phyloP scores from a whole-genome alignment of 306 rosid species.

The Glycine latifolia region DNA sequence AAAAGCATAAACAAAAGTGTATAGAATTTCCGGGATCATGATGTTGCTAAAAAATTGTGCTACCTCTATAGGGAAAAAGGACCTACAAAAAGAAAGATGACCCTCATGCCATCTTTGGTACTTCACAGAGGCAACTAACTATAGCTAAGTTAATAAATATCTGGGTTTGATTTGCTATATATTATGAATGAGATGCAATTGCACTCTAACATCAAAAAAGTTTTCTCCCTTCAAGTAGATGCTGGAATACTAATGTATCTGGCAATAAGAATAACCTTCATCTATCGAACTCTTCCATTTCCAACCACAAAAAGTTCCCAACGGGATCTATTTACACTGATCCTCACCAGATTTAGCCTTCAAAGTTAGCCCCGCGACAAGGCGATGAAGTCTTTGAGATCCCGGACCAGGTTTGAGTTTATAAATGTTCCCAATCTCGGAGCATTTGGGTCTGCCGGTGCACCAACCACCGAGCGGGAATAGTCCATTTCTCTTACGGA shows the following conservation, averaged over 20 bases:
- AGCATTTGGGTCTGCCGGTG: slow-evolving; percentile 72
- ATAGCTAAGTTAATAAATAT: slow-evolving; percentile 27
- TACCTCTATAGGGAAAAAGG: slow-evolving; percentile 37
- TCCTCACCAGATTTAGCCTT: slow-evolving; percentile 59
- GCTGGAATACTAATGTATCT: slow-evolving; percentile 31
- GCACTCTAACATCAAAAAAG: slow-evolving; percentile 30
- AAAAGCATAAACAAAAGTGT: not conserved
- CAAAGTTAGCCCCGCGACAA: slow-evolving; percentile 48
- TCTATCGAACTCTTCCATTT: slow-evolving; percentile 30
- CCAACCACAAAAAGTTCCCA: slow-evolving; percentile 46
- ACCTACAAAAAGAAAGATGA: slow-evolving; percentile 49
- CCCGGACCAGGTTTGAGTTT: slow-evolving; percentile 83
- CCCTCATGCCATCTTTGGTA: slow-evolving; percentile 39
- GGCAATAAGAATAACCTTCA: slow-evolving; percentile 29
- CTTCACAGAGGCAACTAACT: slow-evolving; percentile 39
- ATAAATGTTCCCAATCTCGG: slow-evolving; percentile 70
- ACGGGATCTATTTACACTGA: slow-evolving; percentile 72
- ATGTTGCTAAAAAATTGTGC: slow-evolving; percentile 42
- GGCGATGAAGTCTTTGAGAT: slow-evolving; percentile 65
- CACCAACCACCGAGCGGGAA: slow-evolving; percentile 96
- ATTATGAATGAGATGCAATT: slow-evolving; percentile 42
- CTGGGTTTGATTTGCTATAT: slow-evolving; percentile 11
- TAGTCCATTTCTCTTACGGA: slow-evolving; percentile 55
- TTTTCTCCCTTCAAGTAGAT: slow-evolving; percentile 13
- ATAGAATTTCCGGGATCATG: slow-evolving; percentile 25